These are phyloP conservation scores for Paracamarosporium sp. DNA, from an alignment of 2,329 filamentous ascomycete species.

Conservation along the genomic window DNA sequence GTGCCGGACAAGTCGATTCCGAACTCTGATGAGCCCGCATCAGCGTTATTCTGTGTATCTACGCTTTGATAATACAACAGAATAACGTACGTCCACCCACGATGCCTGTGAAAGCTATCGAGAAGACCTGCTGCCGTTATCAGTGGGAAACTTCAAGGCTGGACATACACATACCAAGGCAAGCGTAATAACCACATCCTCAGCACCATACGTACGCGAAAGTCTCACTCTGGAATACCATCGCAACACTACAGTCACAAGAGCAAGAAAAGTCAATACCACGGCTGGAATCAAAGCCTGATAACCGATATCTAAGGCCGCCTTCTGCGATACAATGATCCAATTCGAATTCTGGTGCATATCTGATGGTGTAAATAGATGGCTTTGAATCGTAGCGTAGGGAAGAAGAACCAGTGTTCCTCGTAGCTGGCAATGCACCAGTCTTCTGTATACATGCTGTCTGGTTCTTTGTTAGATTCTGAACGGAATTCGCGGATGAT, in stretches of 20 bases:
- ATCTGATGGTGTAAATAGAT: constrained; percentile 14
- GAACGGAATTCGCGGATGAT: background rate
- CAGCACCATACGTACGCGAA: constrained; percentile 17
- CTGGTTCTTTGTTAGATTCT: background rate
- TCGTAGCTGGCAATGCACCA: background rate
- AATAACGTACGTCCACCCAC: constrained; percentile 27
- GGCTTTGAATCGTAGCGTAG: background rate
- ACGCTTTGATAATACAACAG: background rate
- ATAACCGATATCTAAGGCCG: constrained; percentile 28
- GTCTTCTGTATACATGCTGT: background rate
- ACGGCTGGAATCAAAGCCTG: constrained; percentile 33
- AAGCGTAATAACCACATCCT: constrained; percentile 37
- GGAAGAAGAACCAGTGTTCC: background rate
- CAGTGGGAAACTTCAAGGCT: background rate
- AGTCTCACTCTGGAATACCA: constrained; percentile 35
- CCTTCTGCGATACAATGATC: constrained; percentile 28
- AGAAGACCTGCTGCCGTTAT: constrained; percentile 27
- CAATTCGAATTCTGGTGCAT: constrained; percentile 32
- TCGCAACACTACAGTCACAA: constrained; percentile 28
- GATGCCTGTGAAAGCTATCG: constrained; percentile 33
- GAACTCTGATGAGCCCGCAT: constrained; percentile 10
- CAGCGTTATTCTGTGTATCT: background rate
- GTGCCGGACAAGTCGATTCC: constrained; percentile 4
- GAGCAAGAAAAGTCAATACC: constrained; percentile 30
- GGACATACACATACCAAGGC: constrained; percentile 28